Evolutionary conservation across 345 rosid genomes (phyloP), one percentile per base, ranked within the genome.

Genomic region (Lepidium aucheri): DNA sequence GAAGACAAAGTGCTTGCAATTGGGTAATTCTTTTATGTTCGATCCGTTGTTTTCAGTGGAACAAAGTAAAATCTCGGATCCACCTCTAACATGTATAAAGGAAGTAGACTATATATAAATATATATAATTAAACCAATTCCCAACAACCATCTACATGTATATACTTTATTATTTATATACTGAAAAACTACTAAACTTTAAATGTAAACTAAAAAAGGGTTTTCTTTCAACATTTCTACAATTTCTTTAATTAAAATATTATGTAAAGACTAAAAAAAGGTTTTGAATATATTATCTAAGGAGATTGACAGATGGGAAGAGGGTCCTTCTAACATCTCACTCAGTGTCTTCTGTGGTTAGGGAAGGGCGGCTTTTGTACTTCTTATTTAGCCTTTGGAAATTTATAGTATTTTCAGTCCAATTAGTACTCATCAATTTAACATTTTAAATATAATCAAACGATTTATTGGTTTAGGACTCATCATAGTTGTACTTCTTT

Each of bases 311-410:
- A 63, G 57, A 54, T 17, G 58, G 70, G 60, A 57, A 66, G 57
- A 46, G 40, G 15, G 47, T 50, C 66, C 54, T 72, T 65, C 43
- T 14, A 49, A 57, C 59, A 64, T 50, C 7, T 28, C 22, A 72
- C 7, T 28, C 22, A 72, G 55, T 72, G 76, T 14, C 61, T 72
- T 72, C 46, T 65, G 70, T 72, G 61, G 71, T 65, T 24, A 65
- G 76, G 60, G 76, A 72, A 65, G 61, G 71, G 55, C 66, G 54
- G 46, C 67, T 72, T 72, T 57, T 72, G 52, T 56, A 9, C 53
- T 47, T 38, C 51, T 46, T 71, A 63, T 34, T 32, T 40, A 64
- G 60, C 76, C 70, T 64, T 64, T 72, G 44, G 20, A 50, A 36
- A 1, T 28, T 61, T 53, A 1, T 34, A 4, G 4, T 43, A 41